Conservation (phyloP, 495 filamentous ascomycete genomes). For the Aspergillus conjunctus region DNA sequence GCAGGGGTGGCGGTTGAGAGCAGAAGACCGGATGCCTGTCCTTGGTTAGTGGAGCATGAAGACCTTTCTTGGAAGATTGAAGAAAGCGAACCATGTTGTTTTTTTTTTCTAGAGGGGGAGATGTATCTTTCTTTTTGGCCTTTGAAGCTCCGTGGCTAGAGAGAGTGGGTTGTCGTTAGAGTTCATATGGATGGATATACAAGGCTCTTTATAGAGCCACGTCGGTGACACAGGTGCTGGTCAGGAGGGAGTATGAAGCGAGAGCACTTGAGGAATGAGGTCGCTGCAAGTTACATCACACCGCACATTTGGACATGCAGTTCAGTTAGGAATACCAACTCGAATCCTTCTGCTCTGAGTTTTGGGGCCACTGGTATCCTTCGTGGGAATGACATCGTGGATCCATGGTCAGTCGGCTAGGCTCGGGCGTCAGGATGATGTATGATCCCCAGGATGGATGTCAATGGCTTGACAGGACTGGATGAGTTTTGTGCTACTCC, state of each 20-base stretch:
- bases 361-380: neutral
- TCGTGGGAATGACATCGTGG: conserved; percentile 6
- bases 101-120: neutral
- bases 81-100: too few species aligned
- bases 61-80: neutral
- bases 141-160: neutral
- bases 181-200: neutral
- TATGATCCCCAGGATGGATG: neutral
- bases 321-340: conserved; percentile 6
- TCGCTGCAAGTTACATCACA: conserved; percentile 16
- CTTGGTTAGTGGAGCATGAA: neutral
- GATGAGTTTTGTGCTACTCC: too few species aligned
- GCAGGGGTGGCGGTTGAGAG: neutral
- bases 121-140: neutral
- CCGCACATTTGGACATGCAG: conserved; percentile 8
- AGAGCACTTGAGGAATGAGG: neutral
- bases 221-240: conserved; percentile 3
- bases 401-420: neutral
- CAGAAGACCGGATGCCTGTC: neutral
- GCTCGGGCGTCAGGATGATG: conserved; percentile 3
- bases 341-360: neutral
- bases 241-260: neutral
- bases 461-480: neutral
- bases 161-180: too few species aligned
- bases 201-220: conserved; percentile 14